Evolutionary conservation across 257 asterid species (phyloP).

Genomic region (Anisodus acutangulus): DNA sequence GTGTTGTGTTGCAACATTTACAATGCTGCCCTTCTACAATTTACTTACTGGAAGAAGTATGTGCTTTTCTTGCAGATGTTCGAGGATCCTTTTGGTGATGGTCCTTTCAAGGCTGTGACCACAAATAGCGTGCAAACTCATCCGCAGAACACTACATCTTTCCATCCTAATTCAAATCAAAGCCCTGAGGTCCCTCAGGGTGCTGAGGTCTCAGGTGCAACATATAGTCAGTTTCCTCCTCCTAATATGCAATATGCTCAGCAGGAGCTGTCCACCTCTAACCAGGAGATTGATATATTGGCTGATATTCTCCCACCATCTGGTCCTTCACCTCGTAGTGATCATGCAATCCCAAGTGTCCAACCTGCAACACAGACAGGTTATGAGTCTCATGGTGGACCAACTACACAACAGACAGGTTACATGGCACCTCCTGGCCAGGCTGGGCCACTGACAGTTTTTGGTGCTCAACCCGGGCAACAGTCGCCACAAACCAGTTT

Average conservation of each 20-base stretch:
- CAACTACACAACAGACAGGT: constrained; percentile 31
- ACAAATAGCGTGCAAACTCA: constrained; percentile 46
- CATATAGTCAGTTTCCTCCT: constrained; percentile 46
- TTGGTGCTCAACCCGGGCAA: constrained; percentile 62
- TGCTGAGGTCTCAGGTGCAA: constrained; percentile 44
- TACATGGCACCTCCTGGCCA: constrained; percentile 45
- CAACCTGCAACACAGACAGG: constrained; percentile 30
- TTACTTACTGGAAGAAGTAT: not conserved
- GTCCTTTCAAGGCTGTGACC: constrained; percentile 80
- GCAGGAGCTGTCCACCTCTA: constrained; percentile 55
- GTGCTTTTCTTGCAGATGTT: constrained; percentile 61
- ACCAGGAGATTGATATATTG: constrained; percentile 73
- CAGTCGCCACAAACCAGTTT: constrained; percentile 47
- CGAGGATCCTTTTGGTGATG: constrained; percentile 97
- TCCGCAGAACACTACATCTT: constrained; percentile 47
- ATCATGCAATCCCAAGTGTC: constrained; percentile 44
- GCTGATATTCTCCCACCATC: constrained; percentile 95
- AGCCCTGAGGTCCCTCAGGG: constrained; percentile 48
- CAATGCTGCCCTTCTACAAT: not conserved
- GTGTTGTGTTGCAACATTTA: not conserved
- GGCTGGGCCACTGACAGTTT: constrained; percentile 39
- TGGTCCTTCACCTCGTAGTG: constrained; percentile 47
- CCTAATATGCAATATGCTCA: constrained; percentile 44
- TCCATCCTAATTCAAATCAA: constrained; percentile 51
- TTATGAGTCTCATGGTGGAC: constrained; percentile 45